Percentiles rank a stretch among this genome's conserved stretches.
Evolutionary conservation across 768 basidiomycete species (phyloP).

Genomic region (Tremella fuciformis): DNA sequence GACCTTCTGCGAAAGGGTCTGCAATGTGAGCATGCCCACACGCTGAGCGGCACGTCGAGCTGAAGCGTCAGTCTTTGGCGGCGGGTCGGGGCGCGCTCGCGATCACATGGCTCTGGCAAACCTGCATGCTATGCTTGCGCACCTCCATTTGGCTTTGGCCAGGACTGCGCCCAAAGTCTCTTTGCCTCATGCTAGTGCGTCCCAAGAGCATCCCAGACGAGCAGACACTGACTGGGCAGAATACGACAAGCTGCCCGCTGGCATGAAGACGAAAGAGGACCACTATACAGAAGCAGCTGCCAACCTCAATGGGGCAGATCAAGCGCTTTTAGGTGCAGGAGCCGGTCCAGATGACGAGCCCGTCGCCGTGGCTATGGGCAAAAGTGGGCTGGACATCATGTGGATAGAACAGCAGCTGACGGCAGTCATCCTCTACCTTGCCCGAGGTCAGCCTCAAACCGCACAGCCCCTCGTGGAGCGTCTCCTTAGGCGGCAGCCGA

Average conservation of each 20-base stretch:
- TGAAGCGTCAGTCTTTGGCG: slow-evolving; percentile 25
- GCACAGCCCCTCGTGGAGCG: slow-evolving; percentile 77
- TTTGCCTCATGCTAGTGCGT: slow-evolving; percentile 70
- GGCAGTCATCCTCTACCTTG: slow-evolving; percentile 75
- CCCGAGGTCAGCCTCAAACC: slow-evolving; percentile 74
- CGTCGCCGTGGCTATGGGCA: slow-evolving; percentile 33
- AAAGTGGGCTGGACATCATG: slow-evolving; percentile 23
- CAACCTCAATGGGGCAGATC: slow-evolving; percentile 55
- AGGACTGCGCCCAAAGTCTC: slow-evolving; percentile 78
- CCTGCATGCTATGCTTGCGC: slow-evolving; percentile 77
- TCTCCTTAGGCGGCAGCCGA: slow-evolving; percentile 72
- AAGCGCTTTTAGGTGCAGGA: slow-evolving; percentile 58
- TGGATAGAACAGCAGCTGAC: not conserved
- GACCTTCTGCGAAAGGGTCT: slow-evolving; percentile 64
- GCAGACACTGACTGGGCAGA: slow-evolving; percentile 25
- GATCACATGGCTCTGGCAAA: slow-evolving; percentile 60
- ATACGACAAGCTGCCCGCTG: slow-evolving; percentile 38
- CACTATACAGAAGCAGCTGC: slow-evolving; percentile 57
- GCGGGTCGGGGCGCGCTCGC: slow-evolving; percentile 53
- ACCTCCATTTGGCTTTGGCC: slow-evolving; percentile 75
- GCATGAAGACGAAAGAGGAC: slow-evolving; percentile 32
- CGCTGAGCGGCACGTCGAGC: not conserved
- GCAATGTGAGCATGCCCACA: slow-evolving; percentile 42
- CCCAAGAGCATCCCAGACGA: not conserved
- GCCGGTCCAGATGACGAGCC: slow-evolving; percentile 61